Evolutionary conservation across 805 yeast genomes (phyloP), one percentile per base, ranked within the genome.

Genomic region (Kurtzmaniella cleridarum): DNA sequence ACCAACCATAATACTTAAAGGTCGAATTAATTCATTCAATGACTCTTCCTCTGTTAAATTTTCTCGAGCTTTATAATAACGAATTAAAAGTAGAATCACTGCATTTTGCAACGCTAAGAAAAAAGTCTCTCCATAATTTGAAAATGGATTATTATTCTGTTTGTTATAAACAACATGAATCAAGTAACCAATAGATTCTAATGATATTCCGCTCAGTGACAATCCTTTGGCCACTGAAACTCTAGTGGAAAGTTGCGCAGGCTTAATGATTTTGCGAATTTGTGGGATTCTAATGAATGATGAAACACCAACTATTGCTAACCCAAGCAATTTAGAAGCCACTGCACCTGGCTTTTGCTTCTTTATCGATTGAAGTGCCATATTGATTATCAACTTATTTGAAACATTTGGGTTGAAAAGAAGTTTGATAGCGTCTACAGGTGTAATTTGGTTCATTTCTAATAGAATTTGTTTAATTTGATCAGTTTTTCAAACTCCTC

Each of bases 281-380:
- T 68, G 74, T 3, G 74, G 74, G 18, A 66, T 45, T 50, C 62
- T 60, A 41, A 66, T 60, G 13, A 66, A 46, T 32, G 68, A 59
- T 17, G 71, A 62, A 3, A 48, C 62, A 1, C 61, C 71, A 16
- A 67, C 71, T 37, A 60, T 55, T 11, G 53, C 43, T 2, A 63
- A 54, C 3, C 71, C 61, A 13, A 66, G 51, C 13, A 61, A 36
- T 26, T 57, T 48, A 3, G 71, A 53, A 16, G 62, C 46, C 3
- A 67, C 57, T 32, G 55, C 57, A 36, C 62, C 62, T 29, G 53
- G 51, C 3, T 71, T 70, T 23, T 64, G 46, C 23, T 59, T 62
- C 39, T 54, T 56, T 13, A 55, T 42, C 44, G 64, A 69, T 27
- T 55, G 53, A 35, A 51, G 58, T 0, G 65, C 71, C 47, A 67